Base-by-base conservation (phyloP, 148 eudicot genomes). In the Rhododendron simsii region DNA sequence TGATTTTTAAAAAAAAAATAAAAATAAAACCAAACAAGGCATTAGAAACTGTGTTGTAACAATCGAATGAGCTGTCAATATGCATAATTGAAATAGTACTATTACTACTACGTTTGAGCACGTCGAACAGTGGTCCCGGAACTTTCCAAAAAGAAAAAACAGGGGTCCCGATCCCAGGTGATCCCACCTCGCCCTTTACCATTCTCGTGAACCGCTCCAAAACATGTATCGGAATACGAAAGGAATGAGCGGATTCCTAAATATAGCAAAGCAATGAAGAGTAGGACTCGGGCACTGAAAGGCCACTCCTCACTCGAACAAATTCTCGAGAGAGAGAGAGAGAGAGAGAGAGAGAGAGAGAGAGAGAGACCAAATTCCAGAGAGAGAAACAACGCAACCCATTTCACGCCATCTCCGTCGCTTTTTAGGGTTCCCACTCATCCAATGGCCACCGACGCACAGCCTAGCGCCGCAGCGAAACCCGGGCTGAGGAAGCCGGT, bases 401-500 rank as follows among this genome's bases (percentile, higher is more conserved):
- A 21, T 16, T 12, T 12, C 21, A 15, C 61, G 14, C 26, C 26
- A 20, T 59, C 26, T 59, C 14, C 65, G 65, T 59, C 10, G 26
- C 65, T 59, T 73, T 7, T 75, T 74, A n/a, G 73, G 86, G 39
- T 41, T 80, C 51, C 77, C 45, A 13, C 23, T 76, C 44, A 21
- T 78, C 63, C 30, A 28, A 82, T 37, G 85, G 82, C 80, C 7
- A 26, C 85, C 7, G 21, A 84, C 26, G 11, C 86, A 12, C 50
- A 51, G 3, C 78, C 53, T 18, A 78, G 76, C 63, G 30, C 41
- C 28, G 51, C 78, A 14, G 78, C 67, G 39, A 89, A 83, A 33
- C 89, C 90, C 1, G 80, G 61, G 16, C 55, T 87, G 84, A 87
- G 92, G 37, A 92, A 92, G 57, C 93, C 93, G 0, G 90, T 89